phyloP scores from a whole-genome alignment of 2,329 filamentous ascomycete species.

The Leptographium galeiforme region DNA sequence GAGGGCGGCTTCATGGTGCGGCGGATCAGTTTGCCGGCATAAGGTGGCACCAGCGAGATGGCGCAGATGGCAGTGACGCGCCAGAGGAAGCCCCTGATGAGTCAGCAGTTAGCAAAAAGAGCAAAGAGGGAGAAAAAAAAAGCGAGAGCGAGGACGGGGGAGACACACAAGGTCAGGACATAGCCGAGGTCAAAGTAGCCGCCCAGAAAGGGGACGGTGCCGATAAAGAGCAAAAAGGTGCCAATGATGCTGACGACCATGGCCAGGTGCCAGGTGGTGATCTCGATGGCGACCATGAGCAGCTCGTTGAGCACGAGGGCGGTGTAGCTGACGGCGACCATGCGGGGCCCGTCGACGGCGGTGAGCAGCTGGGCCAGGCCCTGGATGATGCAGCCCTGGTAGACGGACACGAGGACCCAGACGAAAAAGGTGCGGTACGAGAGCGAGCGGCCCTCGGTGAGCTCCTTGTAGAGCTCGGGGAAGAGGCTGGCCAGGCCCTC shows the following conservation, averaged over 20 bases:
- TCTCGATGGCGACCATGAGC: conserved; percentile 91
- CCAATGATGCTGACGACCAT: conserved; percentile 80
- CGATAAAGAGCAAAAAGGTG: conserved; percentile 69
- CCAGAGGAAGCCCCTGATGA: conserved; percentile 68
- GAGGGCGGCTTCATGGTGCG: conserved; percentile 81
- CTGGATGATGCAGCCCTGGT: conserved; percentile 91
- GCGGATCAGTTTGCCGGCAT: conserved; percentile 72
- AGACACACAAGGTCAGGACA: conserved; percentile 50
- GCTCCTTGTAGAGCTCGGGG: conserved; percentile 92
- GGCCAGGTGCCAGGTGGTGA: conserved; percentile 91
- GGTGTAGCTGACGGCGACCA: conserved; percentile 87
- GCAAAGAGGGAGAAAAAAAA: no score
- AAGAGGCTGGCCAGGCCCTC: conserved; percentile 89
- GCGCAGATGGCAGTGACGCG: conserved; percentile 67
- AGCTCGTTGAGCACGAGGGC: conserved; percentile 88
- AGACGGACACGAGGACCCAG: conserved; percentile 90
- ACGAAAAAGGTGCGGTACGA: conserved; percentile 92
- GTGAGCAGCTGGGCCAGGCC: conserved; percentile 84
- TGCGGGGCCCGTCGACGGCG: conserved; percentile 55
- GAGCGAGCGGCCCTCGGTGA: conserved; percentile 77
- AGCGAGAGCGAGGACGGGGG: no score
- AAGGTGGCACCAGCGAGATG: conserved; percentile 74
- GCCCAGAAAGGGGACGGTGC: conserved; percentile 72
- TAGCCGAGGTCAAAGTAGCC: conserved; percentile 81
- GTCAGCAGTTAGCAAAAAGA: background rate